These are phyloP conservation scores for Silene vulgaris DNA, from an alignment of 179 eudicot species.

Conservation along the genomic window DNA sequence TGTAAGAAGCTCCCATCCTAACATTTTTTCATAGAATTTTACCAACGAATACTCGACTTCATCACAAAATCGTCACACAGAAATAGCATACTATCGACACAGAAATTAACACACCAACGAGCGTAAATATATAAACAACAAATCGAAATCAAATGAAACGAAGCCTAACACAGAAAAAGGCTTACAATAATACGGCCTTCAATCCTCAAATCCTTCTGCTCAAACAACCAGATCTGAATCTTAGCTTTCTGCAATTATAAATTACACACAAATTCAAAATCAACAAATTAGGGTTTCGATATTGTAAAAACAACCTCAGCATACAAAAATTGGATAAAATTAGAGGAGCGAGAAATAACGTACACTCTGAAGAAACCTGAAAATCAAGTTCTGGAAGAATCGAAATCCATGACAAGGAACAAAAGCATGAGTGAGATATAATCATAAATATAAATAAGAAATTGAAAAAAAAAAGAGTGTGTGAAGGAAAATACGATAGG, in stretches of 20 bases:
- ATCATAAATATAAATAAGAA: background rate
- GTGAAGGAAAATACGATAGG: slow-evolving; percentile 49
- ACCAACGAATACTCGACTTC: background rate
- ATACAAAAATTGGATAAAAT: background rate
- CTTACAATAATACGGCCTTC: slow-evolving; percentile 93
- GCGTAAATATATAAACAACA: background rate
- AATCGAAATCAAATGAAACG: background rate
- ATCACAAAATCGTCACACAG: background rate
- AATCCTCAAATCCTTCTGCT: slow-evolving; percentile 94
- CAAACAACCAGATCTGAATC: slow-evolving; percentile 93
- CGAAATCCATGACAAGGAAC: background rate
- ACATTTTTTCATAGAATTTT: background rate
- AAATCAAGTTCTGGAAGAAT: slow-evolving; percentile 64
- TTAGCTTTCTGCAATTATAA: slow-evolving; percentile 62
- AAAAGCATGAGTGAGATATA: slow-evolving; percentile 4
- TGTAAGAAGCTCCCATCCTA: background rate
- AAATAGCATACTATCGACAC: background rate
- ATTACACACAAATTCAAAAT: background rate
- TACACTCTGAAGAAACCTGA: slow-evolving; percentile 94
- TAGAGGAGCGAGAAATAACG: slow-evolving; percentile 18
- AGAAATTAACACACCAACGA: background rate
- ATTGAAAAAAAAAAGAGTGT: background rate
- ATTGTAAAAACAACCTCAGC: background rate
- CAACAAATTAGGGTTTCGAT: background rate
- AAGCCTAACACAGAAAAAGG: background rate